phyloP scores from a whole-genome alignment of 2,329 filamentous ascomycete species.

The Xylaria sp. region DNA sequence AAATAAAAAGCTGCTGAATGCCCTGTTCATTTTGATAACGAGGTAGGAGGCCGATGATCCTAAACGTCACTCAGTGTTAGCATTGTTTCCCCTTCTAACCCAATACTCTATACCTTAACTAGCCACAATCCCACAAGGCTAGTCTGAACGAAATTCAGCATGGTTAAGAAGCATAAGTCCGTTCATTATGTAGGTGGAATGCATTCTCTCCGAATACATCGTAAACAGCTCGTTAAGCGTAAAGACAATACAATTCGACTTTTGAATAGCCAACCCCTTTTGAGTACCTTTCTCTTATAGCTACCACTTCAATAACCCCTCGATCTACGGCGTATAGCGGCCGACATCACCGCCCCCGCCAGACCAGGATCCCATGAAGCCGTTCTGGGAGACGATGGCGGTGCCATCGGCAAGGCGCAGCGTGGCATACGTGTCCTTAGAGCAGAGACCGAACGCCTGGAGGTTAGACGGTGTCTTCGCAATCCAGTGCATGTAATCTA shows the following conservation, averaged over 20 bases:
- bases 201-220: background rate
- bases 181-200: background rate
- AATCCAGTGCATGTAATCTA: conserved; percentile 56
- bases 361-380: conserved; percentile 53
- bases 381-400: conserved; percentile 47
- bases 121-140: background rate
- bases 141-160: too few species aligned
- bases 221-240: too few species aligned
- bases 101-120: too few species aligned
- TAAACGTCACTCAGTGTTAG: too few species aligned
- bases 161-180: background rate
- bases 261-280: background rate
- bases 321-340: conserved; percentile 50
- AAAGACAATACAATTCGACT: background rate
- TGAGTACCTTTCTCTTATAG: background rate
- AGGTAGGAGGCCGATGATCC: too few species aligned
- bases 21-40: too few species aligned
- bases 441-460: conserved; percentile 56
- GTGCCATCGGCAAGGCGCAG: conserved; percentile 54
- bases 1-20: too few species aligned
- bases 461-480: conserved; percentile 52
- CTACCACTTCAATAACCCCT: background rate
- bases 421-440: conserved; percentile 52
- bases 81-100: too few species aligned
- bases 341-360: conserved; percentile 50